Evolutionary conservation across 1,284 basidiomycete genomes (phyloP).

Genomic region (Inonotus obliquus): DNA sequence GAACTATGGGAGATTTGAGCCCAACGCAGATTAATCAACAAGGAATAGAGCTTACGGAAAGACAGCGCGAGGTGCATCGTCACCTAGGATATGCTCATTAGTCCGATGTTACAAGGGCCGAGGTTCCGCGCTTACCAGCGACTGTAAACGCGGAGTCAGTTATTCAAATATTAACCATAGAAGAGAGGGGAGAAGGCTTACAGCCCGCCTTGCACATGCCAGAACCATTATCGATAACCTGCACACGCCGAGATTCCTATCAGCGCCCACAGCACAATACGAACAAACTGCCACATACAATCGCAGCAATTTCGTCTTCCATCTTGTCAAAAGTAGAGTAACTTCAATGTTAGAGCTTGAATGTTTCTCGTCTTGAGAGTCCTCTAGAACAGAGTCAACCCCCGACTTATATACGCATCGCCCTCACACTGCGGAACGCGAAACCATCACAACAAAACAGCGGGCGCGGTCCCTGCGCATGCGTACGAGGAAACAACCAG

Average conservation of each 20-base stretch:
- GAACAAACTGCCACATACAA: not conserved
- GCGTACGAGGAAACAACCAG: not conserved
- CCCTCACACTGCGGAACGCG: not conserved
- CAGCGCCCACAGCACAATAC: not conserved
- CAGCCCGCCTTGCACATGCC: slow-evolving; percentile 95
- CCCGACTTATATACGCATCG: not conserved
- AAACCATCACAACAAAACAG: not conserved
- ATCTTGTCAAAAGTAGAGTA: not conserved
- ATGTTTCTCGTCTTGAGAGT: not conserved
- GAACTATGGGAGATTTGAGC: slow-evolving; percentile 44
- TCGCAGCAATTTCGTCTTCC: slow-evolving; percentile 13
- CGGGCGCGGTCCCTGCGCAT: not conserved
- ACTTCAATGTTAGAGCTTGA: not conserved
- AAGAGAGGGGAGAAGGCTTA: slow-evolving; percentile 35
- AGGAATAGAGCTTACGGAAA: slow-evolving; percentile 48
- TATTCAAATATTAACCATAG: slow-evolving; percentile 22
- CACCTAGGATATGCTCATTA: slow-evolving; percentile 35
- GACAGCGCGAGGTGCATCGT: slow-evolving; percentile 67
- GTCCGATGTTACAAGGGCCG: slow-evolving; percentile 7
- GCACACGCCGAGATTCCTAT: not conserved
- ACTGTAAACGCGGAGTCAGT: slow-evolving; percentile 17
- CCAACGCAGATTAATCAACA: slow-evolving; percentile 2
- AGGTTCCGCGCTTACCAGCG: slow-evolving; percentile 33
- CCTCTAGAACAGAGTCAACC: not conserved
- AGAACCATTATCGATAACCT: slow-evolving; percentile 83